A percentile compares a stretch with the other conserved stretches of the same genome.
phyloP scores from a whole-genome alignment of 2,329 filamentous ascomycete species.

The Penicillium sp. region DNA sequence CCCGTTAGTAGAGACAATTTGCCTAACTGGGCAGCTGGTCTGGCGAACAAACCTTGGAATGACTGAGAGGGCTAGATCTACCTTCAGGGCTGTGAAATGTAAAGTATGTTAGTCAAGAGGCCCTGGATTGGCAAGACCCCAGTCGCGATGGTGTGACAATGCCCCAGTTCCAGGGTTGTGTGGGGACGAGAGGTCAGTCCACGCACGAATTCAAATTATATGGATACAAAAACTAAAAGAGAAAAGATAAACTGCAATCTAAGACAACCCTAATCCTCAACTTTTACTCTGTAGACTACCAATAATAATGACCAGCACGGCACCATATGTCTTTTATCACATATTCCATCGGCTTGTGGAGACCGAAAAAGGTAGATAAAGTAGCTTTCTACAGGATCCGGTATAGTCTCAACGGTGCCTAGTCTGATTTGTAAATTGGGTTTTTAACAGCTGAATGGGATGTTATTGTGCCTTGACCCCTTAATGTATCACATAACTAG shows the following conservation, averaged over 20 bases:
- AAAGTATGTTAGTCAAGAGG: neutral
- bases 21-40: neutral
- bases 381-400: constrained; percentile 9
- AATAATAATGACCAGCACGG: constrained; percentile 6
- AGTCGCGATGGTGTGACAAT: constrained; percentile 16
- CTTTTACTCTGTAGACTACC: neutral
- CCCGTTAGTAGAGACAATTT: neutral
- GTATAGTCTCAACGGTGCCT: neutral
- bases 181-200: constrained; percentile 8
- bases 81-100: too few species aligned
- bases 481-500: neutral
- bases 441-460: neutral
- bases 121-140: neutral
- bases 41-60: neutral
- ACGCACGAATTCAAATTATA: constrained; percentile 9
- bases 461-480: neutral
- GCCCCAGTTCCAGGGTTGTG: constrained; percentile 5
- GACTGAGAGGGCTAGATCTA: neutral
- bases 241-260: neutral
- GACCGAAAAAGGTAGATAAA: constrained; percentile 10
- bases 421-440: neutral
- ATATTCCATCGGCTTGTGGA: constrained; percentile 20
- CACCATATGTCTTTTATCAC: constrained; percentile 11
- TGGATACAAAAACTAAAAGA: neutral
- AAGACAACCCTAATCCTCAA: neutral